Evolutionary conservation across 2,329 filamentous ascomycete species (phyloP).

Genomic region (Aspergillus brunneoviolaceus): DNA sequence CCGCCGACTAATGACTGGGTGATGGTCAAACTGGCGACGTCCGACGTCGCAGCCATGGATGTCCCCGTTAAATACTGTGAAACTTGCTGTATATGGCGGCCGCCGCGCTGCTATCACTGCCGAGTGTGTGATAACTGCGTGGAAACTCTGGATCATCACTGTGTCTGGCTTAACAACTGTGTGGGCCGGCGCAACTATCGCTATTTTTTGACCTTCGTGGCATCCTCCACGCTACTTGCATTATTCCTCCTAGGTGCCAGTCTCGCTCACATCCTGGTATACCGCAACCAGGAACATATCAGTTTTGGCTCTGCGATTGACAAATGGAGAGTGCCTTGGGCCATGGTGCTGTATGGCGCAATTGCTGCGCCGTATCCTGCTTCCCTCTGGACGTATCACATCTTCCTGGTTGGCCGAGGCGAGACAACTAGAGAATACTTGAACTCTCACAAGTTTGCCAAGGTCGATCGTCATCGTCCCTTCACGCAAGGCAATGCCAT

Average conservation of each 20-base stretch:
- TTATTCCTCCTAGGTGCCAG: conserved; percentile 74
- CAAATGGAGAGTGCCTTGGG: conserved; percentile 77
- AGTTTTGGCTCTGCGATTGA: conserved; percentile 68
- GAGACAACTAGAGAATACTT: conserved; percentile 97
- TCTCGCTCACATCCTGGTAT: conserved; percentile 76
- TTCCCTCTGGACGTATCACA: conserved; percentile 80
- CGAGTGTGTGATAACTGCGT: conserved; percentile 96
- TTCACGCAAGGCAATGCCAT: conserved; percentile 76
- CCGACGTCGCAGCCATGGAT: conserved; percentile 83
- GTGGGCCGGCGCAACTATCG: conserved; percentile 96
- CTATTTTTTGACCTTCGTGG: conserved; percentile 93
- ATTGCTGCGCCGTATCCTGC: conserved; percentile 76
- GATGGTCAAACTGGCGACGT: conserved; percentile 77
- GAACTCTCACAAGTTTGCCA: conserved; percentile 91
- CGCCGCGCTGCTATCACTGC: conserved; percentile 92
- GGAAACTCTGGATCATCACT: conserved; percentile 96
- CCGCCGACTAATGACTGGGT: conserved; percentile 93
- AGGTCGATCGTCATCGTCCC: conserved; percentile 85
- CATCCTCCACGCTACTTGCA: conserved; percentile 71
- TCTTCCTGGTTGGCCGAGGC: conserved; percentile 85
- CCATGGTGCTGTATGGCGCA: conserved; percentile 80
- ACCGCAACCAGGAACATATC: conserved; percentile 62
- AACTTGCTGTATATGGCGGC: conserved; percentile 96
- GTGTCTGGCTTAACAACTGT: conserved; percentile 98
- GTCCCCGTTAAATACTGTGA: conserved; percentile 98